phyloP scores from a whole-genome alignment of 345 rosid genomes.

The Toxicodendron radicans region DNA sequence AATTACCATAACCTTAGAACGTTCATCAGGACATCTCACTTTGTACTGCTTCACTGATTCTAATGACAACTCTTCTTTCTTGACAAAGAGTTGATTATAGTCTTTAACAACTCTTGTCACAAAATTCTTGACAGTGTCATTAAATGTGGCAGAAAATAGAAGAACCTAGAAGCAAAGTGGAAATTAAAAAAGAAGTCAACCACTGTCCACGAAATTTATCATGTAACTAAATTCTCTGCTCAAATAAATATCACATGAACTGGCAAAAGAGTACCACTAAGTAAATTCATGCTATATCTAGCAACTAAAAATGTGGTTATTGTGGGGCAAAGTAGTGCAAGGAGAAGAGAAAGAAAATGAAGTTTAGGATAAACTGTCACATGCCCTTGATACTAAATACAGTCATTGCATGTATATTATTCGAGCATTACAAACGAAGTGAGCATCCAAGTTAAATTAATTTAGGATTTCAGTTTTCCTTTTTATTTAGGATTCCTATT shows the following conservation, averaged over 20 bases:
- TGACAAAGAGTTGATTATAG: slow-evolving; percentile 83
- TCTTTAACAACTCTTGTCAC: slow-evolving; percentile 58
- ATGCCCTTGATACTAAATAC: background rate
- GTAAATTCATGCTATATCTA: background rate
- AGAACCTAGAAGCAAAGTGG: slow-evolving; percentile 53
- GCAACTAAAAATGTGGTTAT: background rate
- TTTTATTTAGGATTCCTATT: no score
- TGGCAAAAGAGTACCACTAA: background rate
- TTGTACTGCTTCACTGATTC: slow-evolving; percentile 92
- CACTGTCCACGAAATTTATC: background rate
- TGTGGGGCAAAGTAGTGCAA: background rate
- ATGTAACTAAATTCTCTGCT: no score
- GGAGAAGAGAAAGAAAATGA: background rate
- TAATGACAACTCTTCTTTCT: slow-evolving; percentile 83
- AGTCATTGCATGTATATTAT: background rate
- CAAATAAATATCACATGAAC: background rate
- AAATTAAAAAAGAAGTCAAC: slow-evolving; percentile 4
- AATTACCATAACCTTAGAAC: slow-evolving; percentile 63
- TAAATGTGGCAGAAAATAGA: slow-evolving; percentile 91
- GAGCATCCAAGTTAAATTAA: no score
- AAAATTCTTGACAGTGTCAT: slow-evolving; percentile 77
- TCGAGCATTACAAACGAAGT: background rate
- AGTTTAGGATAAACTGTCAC: background rate
- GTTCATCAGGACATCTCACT: slow-evolving; percentile 79
- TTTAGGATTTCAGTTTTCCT: no score